Percentiles rank a stretch among this genome's conserved stretches.
These are phyloP conservation scores for Mortierella sp. DNA, from an alignment of 371 early-diverging fungal genomes.

Conservation along the genomic window DNA sequence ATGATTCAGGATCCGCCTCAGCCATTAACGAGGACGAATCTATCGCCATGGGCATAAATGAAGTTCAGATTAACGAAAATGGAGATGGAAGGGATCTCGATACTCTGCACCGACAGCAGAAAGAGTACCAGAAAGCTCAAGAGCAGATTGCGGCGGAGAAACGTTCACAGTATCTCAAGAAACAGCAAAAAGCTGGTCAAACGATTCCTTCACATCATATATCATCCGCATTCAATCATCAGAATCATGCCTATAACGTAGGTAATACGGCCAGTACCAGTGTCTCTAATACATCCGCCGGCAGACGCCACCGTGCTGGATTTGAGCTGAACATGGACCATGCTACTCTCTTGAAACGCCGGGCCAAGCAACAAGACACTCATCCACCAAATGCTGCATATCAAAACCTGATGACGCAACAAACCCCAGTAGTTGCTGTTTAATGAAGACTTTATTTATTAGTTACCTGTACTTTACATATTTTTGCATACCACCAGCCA, in stretches of 20 bases:
- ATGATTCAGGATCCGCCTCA: slow-evolving; percentile 18
- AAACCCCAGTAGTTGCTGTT: slow-evolving; percentile 21
- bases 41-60: slow-evolving; percentile 7
- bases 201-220: slow-evolving; percentile 20
- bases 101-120: slow-evolving; percentile 39
- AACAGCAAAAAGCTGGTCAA: slow-evolving; percentile 28
- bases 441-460: not conserved
- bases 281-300: slow-evolving; percentile 17
- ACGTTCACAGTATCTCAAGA: slow-evolving; percentile 35
- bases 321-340: slow-evolving; percentile 70
- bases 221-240: not conserved
- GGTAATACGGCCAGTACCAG: slow-evolving; percentile 11
- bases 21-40: slow-evolving; percentile 34
- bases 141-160: slow-evolving; percentile 40
- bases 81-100: slow-evolving; percentile 14
- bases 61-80: slow-evolving; percentile 31
- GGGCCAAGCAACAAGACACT: slow-evolving; percentile 51
- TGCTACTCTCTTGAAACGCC: slow-evolving; percentile 69
- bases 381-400: slow-evolving; percentile 19
- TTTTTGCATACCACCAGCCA: not conserved
- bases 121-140: slow-evolving; percentile 53
- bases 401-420: slow-evolving; percentile 24
- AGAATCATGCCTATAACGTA: not conserved
- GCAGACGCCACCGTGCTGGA: slow-evolving; percentile 46
- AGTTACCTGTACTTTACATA: not conserved